Conservation (phyloP, 805 yeast species). For the Kuraishia molischiana region DNA sequence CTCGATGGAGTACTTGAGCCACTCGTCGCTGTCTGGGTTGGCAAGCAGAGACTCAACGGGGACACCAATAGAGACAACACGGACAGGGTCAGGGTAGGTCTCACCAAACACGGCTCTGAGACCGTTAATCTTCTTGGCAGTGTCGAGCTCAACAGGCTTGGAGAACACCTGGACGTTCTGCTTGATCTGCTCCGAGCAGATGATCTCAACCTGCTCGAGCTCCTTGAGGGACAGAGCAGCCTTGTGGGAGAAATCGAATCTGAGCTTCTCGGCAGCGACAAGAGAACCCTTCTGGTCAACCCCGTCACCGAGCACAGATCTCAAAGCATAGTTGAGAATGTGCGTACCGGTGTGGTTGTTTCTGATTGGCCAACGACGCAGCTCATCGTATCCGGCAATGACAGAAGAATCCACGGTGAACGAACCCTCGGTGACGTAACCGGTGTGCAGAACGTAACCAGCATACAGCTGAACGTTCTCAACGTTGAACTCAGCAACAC, state of each 20-base stretch:
- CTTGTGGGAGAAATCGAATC: conserved; percentile 95
- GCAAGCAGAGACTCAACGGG: conserved; percentile 74
- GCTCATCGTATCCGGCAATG: conserved; percentile 83
- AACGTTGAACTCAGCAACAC: conserved; percentile 78
- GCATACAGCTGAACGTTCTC: conserved; percentile 87
- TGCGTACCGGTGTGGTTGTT: conserved; percentile 99
- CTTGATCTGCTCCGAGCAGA: conserved; percentile 64
- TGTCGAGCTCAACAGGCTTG: conserved; percentile 66
- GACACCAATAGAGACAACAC: conserved; percentile 93
- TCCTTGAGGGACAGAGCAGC: conserved; percentile 69
- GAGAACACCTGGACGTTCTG: conserved; percentile 67
- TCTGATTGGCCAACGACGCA: conserved; percentile 93
- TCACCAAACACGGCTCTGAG: conserved; percentile 98
- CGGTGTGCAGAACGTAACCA: conserved; percentile 95
- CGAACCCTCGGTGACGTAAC: conserved; percentile 68
- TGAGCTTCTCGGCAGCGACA: conserved; percentile 88
- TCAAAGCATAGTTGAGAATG: conserved; percentile 79
- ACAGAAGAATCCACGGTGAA: conserved; percentile 59
- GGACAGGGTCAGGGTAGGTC: conserved; percentile 97
- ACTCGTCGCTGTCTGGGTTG: conserved; percentile 61
- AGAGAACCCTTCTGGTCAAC: conserved; percentile 96
- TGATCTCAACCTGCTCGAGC: conserved; percentile 63
- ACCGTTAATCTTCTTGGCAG: conserved; percentile 70
- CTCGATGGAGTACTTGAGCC: conserved; percentile 78
- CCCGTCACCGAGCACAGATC: conserved; percentile 77